Base-by-base conservation (phyloP, 2,329 filamentous ascomycete genomes). In the Atkinsonella hypoxylon region DNA sequence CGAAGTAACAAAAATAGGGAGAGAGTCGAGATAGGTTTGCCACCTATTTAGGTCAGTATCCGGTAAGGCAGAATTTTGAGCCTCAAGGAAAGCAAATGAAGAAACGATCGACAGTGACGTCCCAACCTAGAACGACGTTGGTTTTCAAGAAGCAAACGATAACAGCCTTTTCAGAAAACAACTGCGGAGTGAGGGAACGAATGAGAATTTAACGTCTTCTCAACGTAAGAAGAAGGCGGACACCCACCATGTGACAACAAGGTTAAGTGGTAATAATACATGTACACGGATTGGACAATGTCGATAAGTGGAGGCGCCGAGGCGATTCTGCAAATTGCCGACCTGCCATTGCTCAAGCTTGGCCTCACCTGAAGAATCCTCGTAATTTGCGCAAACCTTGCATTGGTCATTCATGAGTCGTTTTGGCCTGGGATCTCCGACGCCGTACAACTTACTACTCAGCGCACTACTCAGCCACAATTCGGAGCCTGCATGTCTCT, bases 341-440 rank as follows among this genome's bases (percentile, higher is more conserved):
- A 15, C 20, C 20, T 22, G 42, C 42, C 43, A 32, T 40, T 36
- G 31, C 36, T 50, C 26, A 36, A 32, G 12, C 26, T 44, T 31
- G 40, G n/a, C 34, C 42, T 45, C n/a, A 12, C 38, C 26, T 43
- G n/a, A 31, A 32, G 46, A 9, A 45, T 40, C 49, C 52, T 56
- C 54, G 54, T 56, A 55, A 54, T 55, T 51, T 51, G 53, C 48
- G 48, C 50, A 51, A 20, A 38, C 44, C 26, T 12, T 48, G 50
- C 46, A 51, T 51, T n/a, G 45, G 31, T 45, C 32, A 4, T 18
- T 17, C 51, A 50, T 26, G 51, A 42, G 43, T 39, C 26, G 20
- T 18, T 22, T 20, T 26, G 8, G 8, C 20, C n/a, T 13, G 10
- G 12, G 15, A 12, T 13, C 48, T 26, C 22, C 13, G 22, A 17